Evolutionary conservation across 352 stramenopile genomes (phyloP), one percentile per base, ranked within the genome.

Genomic region (Globisporangium spinosum): DNA sequence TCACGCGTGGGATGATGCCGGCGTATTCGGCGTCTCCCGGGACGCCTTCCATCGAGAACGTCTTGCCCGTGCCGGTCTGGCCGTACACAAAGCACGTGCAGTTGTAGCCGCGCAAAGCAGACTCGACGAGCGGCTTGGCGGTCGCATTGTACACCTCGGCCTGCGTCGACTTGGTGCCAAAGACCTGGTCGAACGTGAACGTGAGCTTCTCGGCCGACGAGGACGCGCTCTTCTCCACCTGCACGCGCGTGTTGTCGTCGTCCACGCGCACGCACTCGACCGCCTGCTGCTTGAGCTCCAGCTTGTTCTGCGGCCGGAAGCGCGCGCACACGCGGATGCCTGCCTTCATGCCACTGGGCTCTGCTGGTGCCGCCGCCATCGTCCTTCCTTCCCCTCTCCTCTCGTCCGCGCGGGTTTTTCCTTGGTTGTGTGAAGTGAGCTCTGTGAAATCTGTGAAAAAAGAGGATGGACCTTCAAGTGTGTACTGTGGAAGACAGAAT

Each of bases 51-150:
- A 98, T 97, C n/a, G 91, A 97, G 76, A 97, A 93, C 10, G 93
- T 98, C 76, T 98, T 98, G 55, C 94, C 94, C 20, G 87, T 89
- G 25, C 89, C 90, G 1, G 93, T 98, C 70, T 96, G 89, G 2
- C 93, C 93, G 65, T 98, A 98, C 60, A 91, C 92, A 70, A 98
- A 98, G 66, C 95, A 89, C 65, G 90, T 98, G 51, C 84, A 92
- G 66, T 97, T 98, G 71, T 94, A 97, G 13, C 92, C 92, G 27
- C 77, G 76, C 34, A 93, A 71, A 23, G 80, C 77, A 2, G 77
- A 79, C 59, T 83, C 65, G 29, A 92, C 82, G 32, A 90, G 72
- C 29, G 84, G 84, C 64, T 85, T 80, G 53, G 84, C 84, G 1
- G 82, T 90, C 27, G 77, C 78, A 1, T 76, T 70, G 72, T 93